Percentiles rank a stretch among this genome's conserved stretches.
phyloP scores from a whole-genome alignment of 2,329 filamentous ascomycete species.

The Talaromyces sp. region DNA sequence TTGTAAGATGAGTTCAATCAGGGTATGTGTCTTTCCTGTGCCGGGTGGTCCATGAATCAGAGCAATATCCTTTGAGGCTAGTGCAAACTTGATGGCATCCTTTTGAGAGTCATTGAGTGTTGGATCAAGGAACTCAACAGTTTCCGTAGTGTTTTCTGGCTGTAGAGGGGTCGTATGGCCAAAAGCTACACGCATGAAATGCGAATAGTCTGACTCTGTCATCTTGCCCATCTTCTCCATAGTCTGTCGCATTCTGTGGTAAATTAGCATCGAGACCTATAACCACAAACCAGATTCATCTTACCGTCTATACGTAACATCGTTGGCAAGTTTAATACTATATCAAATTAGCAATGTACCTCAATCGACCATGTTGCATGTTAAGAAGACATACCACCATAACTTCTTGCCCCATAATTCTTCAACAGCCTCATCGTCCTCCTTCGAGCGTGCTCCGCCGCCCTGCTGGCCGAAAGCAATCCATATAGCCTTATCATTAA shows the following conservation, averaged over 20 bases:
- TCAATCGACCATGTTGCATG: background rate
- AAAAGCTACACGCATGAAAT: slow-evolving; percentile 63
- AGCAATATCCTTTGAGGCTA: slow-evolving; percentile 78
- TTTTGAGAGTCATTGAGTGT: slow-evolving; percentile 64
- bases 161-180: slow-evolving; percentile 59
- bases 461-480: slow-evolving; percentile 49
- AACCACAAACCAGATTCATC: slow-evolving; percentile 3
- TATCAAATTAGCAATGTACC: slow-evolving; percentile 11
- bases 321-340: slow-evolving; percentile 68
- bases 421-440: slow-evolving; percentile 48
- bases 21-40: slow-evolving; percentile 94
- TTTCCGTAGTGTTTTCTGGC: slow-evolving; percentile 49
- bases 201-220: slow-evolving; percentile 57
- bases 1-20: slow-evolving; percentile 95
- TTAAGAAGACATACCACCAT: slow-evolving; percentile 59
- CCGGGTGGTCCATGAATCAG: slow-evolving; percentile 94
- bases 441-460: slow-evolving; percentile 36
- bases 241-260: slow-evolving; percentile 62
- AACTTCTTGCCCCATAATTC: slow-evolving; percentile 60
- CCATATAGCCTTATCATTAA: slow-evolving; percentile 46
- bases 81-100: slow-evolving; percentile 73
- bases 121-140: slow-evolving; percentile 58
- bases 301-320: slow-evolving; percentile 66
- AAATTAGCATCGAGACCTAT: slow-evolving; percentile 9
- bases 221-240: slow-evolving; percentile 63